phyloP scores from a whole-genome alignment of 768 basidiomycete species.

The Amylocystis lapponica region DNA sequence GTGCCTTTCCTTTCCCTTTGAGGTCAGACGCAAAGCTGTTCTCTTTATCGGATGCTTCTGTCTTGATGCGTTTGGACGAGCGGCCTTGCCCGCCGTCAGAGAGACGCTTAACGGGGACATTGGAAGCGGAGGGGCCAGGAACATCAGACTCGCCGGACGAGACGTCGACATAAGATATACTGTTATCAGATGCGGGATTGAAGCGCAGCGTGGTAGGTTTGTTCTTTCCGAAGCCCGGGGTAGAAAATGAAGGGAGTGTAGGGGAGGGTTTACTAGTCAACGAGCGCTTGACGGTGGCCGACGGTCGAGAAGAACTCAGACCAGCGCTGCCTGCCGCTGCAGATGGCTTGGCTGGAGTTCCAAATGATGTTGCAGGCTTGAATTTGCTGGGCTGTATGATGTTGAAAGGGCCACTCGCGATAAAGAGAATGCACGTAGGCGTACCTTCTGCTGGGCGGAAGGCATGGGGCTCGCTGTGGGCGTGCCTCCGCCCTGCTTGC shows the following conservation, averaged over 20 bases:
- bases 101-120: constrained; percentile 26
- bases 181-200: constrained; percentile 14
- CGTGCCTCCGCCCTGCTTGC: constrained; percentile 1
- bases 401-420: no score
- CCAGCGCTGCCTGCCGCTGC: no score
- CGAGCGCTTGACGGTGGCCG: no score
- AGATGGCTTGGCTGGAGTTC: neutral
- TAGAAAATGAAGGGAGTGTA: constrained; percentile 37
- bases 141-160: constrained; percentile 11
- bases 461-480: neutral
- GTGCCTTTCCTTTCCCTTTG: constrained; percentile 17
- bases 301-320: no score
- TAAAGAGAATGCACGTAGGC: no score
- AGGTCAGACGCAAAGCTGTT: constrained; percentile 8
- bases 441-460: constrained; percentile 8
- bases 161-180: constrained; percentile 13
- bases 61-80: constrained; percentile 28
- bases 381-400: constrained; percentile 8
- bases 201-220: constrained; percentile 8
- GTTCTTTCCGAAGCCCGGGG: constrained; percentile 37
- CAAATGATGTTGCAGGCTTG: constrained; percentile 11
- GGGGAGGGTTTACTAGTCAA: no score
- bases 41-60: constrained; percentile 23
- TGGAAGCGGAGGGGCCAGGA: constrained; percentile 5
- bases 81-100: constrained; percentile 11